Evolutionary conservation across 306 rosid species (phyloP).

Genomic region (Sechiopsis laciniata): DNA sequence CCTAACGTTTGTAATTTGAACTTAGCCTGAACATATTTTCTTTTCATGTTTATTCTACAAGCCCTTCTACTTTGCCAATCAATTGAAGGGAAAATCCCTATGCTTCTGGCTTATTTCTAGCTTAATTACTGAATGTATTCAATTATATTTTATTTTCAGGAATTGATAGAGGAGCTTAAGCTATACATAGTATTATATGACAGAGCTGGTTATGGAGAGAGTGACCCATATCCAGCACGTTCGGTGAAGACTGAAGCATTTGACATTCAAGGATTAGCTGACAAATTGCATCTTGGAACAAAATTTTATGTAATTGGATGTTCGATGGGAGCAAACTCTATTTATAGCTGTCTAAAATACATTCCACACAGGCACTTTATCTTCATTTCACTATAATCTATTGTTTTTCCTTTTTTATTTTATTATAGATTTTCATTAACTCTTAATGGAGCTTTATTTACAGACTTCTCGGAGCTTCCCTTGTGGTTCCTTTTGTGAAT

Average conservation of each 20-base stretch:
- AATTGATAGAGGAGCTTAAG: too few species aligned
- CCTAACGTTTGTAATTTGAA: not conserved
- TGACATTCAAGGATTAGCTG: too few species aligned
- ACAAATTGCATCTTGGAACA: too few species aligned
- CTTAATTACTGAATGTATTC: too few species aligned
- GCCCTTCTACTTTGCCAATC: not conserved
- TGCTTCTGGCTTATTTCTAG: not conserved
- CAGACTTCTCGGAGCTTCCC: slow-evolving; percentile 70
- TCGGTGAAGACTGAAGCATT: not conserved
- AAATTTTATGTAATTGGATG: too few species aligned
- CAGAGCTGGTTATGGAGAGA: too few species aligned
- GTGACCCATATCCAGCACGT: not conserved
- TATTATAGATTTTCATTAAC: not conserved
- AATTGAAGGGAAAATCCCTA: not conserved
- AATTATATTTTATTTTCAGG: too few species aligned
- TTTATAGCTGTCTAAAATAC: too few species aligned
- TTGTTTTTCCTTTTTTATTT: not conserved
- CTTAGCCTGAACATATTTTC: not conserved
- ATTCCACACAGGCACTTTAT: slow-evolving; percentile 17
- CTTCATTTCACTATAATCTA: slow-evolving; percentile 3
- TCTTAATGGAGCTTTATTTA: slow-evolving; percentile 18
- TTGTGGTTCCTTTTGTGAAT: slow-evolving; percentile 50
- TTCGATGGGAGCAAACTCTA: too few species aligned
- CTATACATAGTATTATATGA: too few species aligned
- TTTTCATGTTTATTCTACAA: not conserved